phyloP scores from a whole-genome alignment of 164 flowering plant genomes.

The Annona cherimola region DNA sequence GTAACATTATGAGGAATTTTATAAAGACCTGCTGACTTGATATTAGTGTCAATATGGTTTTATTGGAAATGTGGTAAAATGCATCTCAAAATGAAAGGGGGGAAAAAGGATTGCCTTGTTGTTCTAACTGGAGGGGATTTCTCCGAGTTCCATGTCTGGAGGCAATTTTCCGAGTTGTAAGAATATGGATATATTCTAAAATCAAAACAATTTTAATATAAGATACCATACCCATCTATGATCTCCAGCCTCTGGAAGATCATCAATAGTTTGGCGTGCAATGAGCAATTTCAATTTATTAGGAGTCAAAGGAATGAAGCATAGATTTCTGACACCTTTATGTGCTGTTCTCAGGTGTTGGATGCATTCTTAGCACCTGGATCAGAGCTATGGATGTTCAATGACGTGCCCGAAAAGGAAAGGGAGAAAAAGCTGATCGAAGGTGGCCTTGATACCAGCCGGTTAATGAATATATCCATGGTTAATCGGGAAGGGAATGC shows the following conservation, averaged over 20 bases:
- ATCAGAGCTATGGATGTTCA: slow-evolving; percentile 88
- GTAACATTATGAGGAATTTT: slow-evolving; percentile 39
- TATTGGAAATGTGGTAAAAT: slow-evolving; percentile 18
- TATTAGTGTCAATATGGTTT: slow-evolving; percentile 20
- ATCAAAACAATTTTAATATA: too few relatives aligned
- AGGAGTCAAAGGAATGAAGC: not conserved
- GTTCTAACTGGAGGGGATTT: not conserved
- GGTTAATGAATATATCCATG: slow-evolving; percentile 52
- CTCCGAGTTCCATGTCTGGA: not conserved
- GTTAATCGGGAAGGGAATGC: slow-evolving; percentile 84
- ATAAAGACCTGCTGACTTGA: slow-evolving; percentile 16
- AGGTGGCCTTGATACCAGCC: slow-evolving; percentile 62
- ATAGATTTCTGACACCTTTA: not conserved
- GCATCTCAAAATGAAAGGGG: slow-evolving; percentile 7
- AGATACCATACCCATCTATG: not conserved
- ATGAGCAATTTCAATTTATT: not conserved
- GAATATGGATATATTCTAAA: not conserved
- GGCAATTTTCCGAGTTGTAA: not conserved
- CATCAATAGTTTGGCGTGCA: not conserved
- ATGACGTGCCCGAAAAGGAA: slow-evolving; percentile 68
- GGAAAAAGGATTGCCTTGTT: not conserved
- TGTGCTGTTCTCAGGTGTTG: slow-evolving; percentile 42
- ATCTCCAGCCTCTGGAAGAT: not conserved
- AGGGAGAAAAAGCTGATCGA: slow-evolving; percentile 71
- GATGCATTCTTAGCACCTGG: slow-evolving; percentile 73